Evolutionary conservation across 73 alveolate species (phyloP), one percentile per base, ranked within the genome.

Genomic region (Breviolum minutum): DNA sequence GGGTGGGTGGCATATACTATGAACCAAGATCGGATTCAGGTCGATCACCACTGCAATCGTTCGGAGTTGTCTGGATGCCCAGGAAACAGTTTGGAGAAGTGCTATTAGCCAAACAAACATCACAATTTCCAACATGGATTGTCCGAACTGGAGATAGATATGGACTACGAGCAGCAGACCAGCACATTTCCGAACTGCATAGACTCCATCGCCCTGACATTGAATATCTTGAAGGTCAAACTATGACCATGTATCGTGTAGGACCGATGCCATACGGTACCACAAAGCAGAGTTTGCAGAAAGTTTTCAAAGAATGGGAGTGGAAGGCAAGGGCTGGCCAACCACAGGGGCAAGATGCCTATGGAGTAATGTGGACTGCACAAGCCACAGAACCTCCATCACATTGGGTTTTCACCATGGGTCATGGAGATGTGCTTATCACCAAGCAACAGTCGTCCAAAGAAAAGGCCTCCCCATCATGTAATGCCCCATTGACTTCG

Each of bases 11-110:
- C 4, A 64, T 79, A 0, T 79, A 4, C 66, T 9, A 0, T 11
- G 87, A 79, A 32, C 87, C 87, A n/a, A n/a, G n/a, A n/a, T 27
- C 22, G 87, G 66, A 30, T 64, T 32, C 13, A 14, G 87, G 87
- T 0, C 20, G 87, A 8, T 7, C 66, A 10, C 87, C 87, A 10
- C 8, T 8, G 12, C 68, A 30, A 12, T 13, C 11, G 0, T 79
- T 3, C 8, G 30, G 30, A 0, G 66, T 79, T 11, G 12, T 79
- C 0, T 79, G 87, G 87, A 7, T 79, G 30, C 68, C 87, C 2
- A 0, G 29, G 30, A 6, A 27, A 12, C 6, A 11, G 29, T 8
- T 17, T 0, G 24, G 68, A 5, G 87, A 79, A 26, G 66, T 40
- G 14, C 13, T 40, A 7, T 7, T 40, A 0, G 68, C 66, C 0